Conservation (phyloP, 345 rosid species). For the Carallia brachiata region DNA sequence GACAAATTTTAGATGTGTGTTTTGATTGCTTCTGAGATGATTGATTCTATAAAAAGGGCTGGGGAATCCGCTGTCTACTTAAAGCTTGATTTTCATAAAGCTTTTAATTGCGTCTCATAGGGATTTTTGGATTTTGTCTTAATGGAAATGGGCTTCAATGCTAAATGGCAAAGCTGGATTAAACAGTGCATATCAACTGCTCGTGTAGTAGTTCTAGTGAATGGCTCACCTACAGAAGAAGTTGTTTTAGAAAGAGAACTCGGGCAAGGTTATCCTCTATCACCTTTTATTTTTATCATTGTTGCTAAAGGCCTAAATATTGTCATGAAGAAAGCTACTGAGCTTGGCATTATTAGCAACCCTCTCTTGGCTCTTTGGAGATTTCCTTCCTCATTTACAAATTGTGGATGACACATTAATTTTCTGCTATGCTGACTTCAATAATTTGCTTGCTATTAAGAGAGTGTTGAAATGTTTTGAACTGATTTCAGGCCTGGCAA, state of each 20-base stretch:
- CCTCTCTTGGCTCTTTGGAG: too few species aligned
- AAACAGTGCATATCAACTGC: neutral
- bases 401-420: too few species aligned
- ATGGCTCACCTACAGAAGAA: neutral
- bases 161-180: neutral
- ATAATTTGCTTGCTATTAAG: too few species aligned
- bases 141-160: neutral
- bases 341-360: neutral
- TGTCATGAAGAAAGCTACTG: neutral
- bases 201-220: neutral
- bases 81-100: neutral
- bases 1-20: neutral
- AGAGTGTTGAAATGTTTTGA: too few species aligned
- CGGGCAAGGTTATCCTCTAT: neutral
- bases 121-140: neutral
- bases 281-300: neutral
- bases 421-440: too few species aligned
- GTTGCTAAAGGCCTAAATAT: neutral
- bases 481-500: too few species aligned
- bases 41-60: neutral
- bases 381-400: too few species aligned
- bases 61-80: neutral
- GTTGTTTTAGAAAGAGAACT: neutral
- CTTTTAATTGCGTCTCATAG: neutral
- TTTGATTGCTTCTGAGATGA: neutral